Percentiles rank a stretch among this genome's conserved stretches.
Conservation (phyloP, 1,284 basidiomycete species). For the Thecaphora thlaspeos region DNA sequence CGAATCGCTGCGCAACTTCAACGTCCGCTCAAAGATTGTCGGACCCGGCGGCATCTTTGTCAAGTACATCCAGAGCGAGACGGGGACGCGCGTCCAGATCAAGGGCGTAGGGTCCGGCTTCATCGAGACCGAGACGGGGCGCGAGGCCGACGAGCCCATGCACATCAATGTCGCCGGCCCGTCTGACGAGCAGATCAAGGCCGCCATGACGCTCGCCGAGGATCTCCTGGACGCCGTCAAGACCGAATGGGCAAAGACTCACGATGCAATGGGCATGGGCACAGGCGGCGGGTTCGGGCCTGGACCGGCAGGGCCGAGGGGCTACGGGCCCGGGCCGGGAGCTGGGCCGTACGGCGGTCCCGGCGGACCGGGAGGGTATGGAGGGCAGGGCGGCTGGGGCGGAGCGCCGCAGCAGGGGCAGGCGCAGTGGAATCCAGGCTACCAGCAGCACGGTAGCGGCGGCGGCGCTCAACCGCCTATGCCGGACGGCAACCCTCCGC, state of each 20-base stretch:
- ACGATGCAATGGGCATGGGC: constrained; percentile 22
- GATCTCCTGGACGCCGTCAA: constrained; percentile 53
- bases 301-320: constrained; percentile 4
- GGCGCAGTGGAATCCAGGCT: constrained; percentile 3
- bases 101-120: constrained; percentile 94
- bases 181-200: constrained; percentile 43
- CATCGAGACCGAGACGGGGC: constrained; percentile 87
- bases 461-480: constrained; percentile 19
- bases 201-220: constrained; percentile 44
- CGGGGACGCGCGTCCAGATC: constrained; percentile 94
- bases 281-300: constrained; percentile 6
- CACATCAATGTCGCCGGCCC: constrained; percentile 61
- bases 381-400: not conserved
- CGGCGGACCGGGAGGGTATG: constrained; percentile 4
- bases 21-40: constrained; percentile 94
- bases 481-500: constrained; percentile 29
- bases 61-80: constrained; percentile 97
- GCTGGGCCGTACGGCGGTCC: not conserved
- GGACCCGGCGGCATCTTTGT: constrained; percentile 88
- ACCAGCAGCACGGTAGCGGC: constrained; percentile 5
- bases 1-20: constrained; percentile 91
- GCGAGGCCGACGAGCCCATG: constrained; percentile 86
- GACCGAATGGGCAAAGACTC: constrained; percentile 49
- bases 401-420: constrained; percentile 17
- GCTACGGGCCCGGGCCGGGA: constrained; percentile 7